Base-by-base conservation (phyloP, 2,329 filamentous ascomycete species). In the Fusarium poae region DNA sequence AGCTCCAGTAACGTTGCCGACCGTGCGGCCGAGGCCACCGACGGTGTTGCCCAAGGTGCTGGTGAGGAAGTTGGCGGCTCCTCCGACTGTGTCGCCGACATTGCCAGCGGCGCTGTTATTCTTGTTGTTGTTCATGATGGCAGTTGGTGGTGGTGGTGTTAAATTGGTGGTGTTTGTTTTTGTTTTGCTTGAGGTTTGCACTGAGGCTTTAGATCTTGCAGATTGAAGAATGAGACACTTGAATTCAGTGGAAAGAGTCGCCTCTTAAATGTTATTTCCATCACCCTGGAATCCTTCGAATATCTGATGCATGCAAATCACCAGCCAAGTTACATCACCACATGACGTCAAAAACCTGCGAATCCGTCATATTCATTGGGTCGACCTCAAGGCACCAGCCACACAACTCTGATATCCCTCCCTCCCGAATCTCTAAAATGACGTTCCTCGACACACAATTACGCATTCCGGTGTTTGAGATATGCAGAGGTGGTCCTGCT, bases 1-100 rank as follows among this genome's bases (percentile, higher is more conserved):
- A 1, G 86, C 86, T 50, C 86, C 81, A 12, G 78, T 80, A 32
- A 83, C 76, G 49, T 78, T 77, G 18, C 82, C 82, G 32, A 79
- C 78, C 9, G 81, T 82, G 43, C 79, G 75, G 13, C 75, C 73
- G 2, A 82, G 66, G n/a, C 80, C 80, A 30, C 81, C 81, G 42
- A 81, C 71, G 3, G 77, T 78, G 71, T 82, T 82, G 32, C 81
- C 81, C 13, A 82, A 70, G 5, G 79, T 78, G 58, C 77, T 76
- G 13, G 81, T 82, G 65, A 80, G 72, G 60, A 81, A 80, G 56
- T 81, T 77, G 45, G 76, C 75, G 27, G 73, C 79, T 58, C 78
- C 80, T 23, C 75, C 74, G 45, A 76, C 75, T 53, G 73, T 78
- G 40, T 77, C 79, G 20, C 75, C 74, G 46, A 76, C 75, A 59